A percentile compares a stretch with the other conserved stretches of the same genome.
These are phyloP conservation scores for Skeletonema potamos DNA, from an alignment of 108 stramenopile genomes.

Conservation along the genomic window DNA sequence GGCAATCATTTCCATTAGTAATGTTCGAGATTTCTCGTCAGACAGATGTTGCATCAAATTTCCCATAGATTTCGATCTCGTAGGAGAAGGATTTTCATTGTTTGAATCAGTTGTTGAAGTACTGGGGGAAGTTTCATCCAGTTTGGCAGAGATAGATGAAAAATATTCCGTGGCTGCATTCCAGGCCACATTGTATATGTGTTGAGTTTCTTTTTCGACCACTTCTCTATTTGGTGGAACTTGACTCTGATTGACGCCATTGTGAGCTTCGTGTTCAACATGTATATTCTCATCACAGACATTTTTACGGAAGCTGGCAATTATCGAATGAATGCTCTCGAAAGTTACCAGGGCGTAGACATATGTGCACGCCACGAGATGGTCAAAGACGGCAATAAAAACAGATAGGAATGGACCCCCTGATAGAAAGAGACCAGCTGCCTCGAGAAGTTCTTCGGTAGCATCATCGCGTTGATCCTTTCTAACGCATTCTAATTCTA, in stretches of 20 bases:
- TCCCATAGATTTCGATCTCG: slow-evolving; percentile 27
- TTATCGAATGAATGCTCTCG: not conserved
- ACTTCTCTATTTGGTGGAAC: not conserved
- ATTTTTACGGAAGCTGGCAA: not conserved
- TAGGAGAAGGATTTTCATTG: not conserved
- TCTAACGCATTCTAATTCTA: not conserved
- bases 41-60: slow-evolving; percentile 23
- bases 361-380: slow-evolving; percentile 21
- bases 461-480: slow-evolving; percentile 35
- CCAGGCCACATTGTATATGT: slow-evolving; percentile 39
- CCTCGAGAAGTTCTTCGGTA: slow-evolving; percentile 69
- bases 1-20: slow-evolving; percentile 40
- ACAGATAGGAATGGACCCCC: slow-evolving; percentile 47
- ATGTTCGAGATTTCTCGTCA: slow-evolving; percentile 3
- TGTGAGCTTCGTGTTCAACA: not conserved
- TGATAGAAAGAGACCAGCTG: slow-evolving; percentile 52
- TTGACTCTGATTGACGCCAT: not conserved
- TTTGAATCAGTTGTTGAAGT: not conserved
- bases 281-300: not conserved
- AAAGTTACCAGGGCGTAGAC: slow-evolving; percentile 3
- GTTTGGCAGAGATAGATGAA: slow-evolving; percentile 27
- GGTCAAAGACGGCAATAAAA: slow-evolving; percentile 29
- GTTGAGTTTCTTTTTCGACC: not conserved
- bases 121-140: not conserved
- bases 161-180: slow-evolving; percentile 46